Evolutionary conservation across 345 rosid genomes (phyloP).

Genomic region (Acer campestre): DNA sequence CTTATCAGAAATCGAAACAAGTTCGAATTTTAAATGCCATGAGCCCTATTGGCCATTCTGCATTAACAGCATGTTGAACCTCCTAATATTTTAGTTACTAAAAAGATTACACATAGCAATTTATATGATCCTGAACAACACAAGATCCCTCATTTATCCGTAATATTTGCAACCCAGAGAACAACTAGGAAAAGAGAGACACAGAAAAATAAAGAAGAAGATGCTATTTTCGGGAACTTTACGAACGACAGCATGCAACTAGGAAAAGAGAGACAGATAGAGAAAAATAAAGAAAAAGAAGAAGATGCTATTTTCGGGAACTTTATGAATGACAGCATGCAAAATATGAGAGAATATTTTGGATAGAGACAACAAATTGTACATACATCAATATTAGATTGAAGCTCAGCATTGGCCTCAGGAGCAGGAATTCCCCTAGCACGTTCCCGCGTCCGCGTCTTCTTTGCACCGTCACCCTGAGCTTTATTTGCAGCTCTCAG

Average conservation of each 20-base stretch:
- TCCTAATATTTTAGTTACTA: background rate
- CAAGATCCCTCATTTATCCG: background rate
- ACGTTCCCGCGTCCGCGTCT: slow-evolving; percentile 73
- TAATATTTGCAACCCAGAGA: background rate
- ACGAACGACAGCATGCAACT: background rate
- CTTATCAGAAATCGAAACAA: background rate
- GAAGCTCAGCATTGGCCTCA: slow-evolving; percentile 96
- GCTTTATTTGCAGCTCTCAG: slow-evolving; percentile 73
- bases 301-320: slow-evolving; percentile 4
- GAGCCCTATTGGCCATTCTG: background rate
- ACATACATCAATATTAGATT: slow-evolving; percentile 86
- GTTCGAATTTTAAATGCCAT: background rate
- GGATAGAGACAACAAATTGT: background rate
- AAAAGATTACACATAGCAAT: slow-evolving; percentile 3
- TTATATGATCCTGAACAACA: background rate
- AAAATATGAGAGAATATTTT: slow-evolving; percentile 9
- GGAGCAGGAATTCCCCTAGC: slow-evolving; percentile 73
- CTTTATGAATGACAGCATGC: background rate
- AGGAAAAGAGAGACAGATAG: background rate
- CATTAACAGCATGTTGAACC: background rate
- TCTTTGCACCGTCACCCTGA: slow-evolving; percentile 75
- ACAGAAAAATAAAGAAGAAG: background rate
- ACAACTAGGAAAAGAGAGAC: background rate
- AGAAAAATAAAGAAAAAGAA: background rate
- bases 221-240: background rate